Evolutionary conservation across 306 rosid genomes (phyloP).

Genomic region (Ormosia emarginata): DNA sequence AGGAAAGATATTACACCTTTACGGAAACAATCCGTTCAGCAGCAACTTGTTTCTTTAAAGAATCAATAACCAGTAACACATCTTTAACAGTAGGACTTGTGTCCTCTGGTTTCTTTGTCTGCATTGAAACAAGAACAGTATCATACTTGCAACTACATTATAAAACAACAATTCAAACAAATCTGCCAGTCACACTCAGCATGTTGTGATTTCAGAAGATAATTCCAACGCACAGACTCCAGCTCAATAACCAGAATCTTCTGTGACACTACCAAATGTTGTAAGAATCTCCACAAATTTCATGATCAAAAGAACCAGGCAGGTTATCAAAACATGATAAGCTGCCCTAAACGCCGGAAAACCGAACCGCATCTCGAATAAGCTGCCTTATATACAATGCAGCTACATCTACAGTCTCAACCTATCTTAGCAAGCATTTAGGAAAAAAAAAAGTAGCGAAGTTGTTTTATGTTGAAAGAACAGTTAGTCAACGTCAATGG

Average conservation of each 20-base stretch:
- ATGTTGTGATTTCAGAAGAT: background rate
- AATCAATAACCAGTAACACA: slow-evolving; percentile 59
- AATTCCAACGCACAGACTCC: background rate
- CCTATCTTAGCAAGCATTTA: slow-evolving; percentile 23
- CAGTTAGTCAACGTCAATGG: background rate
- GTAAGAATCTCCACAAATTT: background rate
- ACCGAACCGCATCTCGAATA: background rate
- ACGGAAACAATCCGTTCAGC: slow-evolving; percentile 50
- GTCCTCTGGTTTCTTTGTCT: slow-evolving; percentile 42
- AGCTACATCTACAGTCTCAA: slow-evolving; percentile 24
- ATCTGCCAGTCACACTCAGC: background rate
- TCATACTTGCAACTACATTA: background rate
- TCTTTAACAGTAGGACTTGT: slow-evolving; percentile 42
- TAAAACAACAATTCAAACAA: background rate
- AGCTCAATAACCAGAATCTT: background rate
- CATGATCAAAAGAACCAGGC: background rate
- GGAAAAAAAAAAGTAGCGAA: background rate
- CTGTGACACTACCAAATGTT: background rate
- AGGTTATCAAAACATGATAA: background rate
- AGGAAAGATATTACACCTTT: slow-evolving; percentile 46
- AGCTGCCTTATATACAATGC: slow-evolving; percentile 28
- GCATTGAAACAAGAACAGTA: slow-evolving; percentile 13
- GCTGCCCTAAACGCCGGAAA: background rate
- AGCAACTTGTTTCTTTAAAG: slow-evolving; percentile 74
- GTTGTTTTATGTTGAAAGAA: background rate